These are phyloP conservation scores for Huntiella omanensis DNA, from an alignment of 2,329 filamentous ascomycete species.

Conservation along the genomic window DNA sequence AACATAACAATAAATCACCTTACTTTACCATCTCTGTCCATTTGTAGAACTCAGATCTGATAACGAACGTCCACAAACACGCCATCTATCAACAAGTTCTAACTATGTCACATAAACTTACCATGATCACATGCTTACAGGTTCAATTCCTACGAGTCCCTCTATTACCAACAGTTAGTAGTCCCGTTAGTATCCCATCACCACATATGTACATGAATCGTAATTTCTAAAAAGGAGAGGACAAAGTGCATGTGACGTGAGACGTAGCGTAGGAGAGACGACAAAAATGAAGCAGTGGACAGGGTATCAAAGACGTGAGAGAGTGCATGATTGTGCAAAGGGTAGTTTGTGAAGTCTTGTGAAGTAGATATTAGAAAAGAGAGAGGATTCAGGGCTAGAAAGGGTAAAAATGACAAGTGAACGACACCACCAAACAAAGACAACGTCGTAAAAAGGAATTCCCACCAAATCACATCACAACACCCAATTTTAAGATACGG, in stretches of 20 bases:
- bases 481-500: too few relatives aligned
- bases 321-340: background rate
- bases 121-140: too few relatives aligned
- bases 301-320: slow-evolving; percentile 3
- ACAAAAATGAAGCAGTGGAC: background rate
- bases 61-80: too few relatives aligned
- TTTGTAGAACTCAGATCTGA: too few relatives aligned
- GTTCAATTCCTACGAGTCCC: too few relatives aligned
- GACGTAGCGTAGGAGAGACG: background rate
- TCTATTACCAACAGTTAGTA: too few relatives aligned
- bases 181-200: too few relatives aligned
- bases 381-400: slow-evolving; percentile 3
- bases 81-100: too few relatives aligned
- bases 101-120: too few relatives aligned
- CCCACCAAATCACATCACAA: too few relatives aligned
- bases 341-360: background rate
- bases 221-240: background rate
- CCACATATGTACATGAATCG: background rate
- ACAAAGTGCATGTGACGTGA: background rate
- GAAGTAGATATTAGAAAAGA: slow-evolving; percentile 2
- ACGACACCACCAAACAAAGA: background rate
- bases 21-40: too few relatives aligned
- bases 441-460: background rate
- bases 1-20: too few relatives aligned
- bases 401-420: background rate